Percentiles rank a stretch among this genome's conserved stretches.
Evolutionary conservation across 129 eudicot species (phyloP).

Genomic region (Centella asiatica): DNA sequence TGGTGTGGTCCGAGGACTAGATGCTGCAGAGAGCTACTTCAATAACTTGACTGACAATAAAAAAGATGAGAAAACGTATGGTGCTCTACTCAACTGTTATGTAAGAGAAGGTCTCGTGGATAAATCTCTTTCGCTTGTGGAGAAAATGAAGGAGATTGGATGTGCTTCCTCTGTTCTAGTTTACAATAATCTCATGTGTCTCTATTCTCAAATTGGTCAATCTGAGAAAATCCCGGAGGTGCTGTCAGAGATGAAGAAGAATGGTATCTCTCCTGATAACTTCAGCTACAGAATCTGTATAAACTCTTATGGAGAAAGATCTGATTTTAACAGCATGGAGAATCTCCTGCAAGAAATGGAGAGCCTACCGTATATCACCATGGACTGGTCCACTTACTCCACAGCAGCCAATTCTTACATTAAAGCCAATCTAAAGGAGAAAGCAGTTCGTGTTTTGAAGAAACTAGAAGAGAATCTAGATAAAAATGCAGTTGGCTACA

Average conservation of each 20-base stretch:
- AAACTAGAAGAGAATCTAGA: slow-evolving; percentile 28
- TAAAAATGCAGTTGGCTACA: slow-evolving; percentile 25
- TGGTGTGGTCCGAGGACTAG: slow-evolving; percentile 32
- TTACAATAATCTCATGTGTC: slow-evolving; percentile 42
- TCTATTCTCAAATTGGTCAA: slow-evolving; percentile 24
- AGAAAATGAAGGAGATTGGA: slow-evolving; percentile 33
- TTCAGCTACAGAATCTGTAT: slow-evolving; percentile 38
- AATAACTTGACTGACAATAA: slow-evolving; percentile 16
- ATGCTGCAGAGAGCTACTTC: slow-evolving; percentile 41
- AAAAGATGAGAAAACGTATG: slow-evolving; percentile 31
- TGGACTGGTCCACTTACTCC: slow-evolving; percentile 42
- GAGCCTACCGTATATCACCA: slow-evolving; percentile 14
- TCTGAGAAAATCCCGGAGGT: slow-evolving; percentile 26
- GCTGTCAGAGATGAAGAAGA: slow-evolving; percentile 25
- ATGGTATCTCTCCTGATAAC: slow-evolving; percentile 30
- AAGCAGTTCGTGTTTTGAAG: slow-evolving; percentile 22
- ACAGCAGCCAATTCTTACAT: slow-evolving; percentile 19
- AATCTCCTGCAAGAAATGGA: slow-evolving; percentile 34
- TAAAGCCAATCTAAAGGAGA: slow-evolving; percentile 25
- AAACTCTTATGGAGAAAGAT: slow-evolving; percentile 23
- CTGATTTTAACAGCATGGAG: slow-evolving; percentile 30
- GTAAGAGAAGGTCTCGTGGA: slow-evolving; percentile 30
- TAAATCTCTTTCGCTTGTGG: slow-evolving; percentile 29
- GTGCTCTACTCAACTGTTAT: slow-evolving; percentile 38
- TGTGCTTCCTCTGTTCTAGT: slow-evolving; percentile 26